Evolutionary conservation across 1,284 basidiomycete species (phyloP).

Genomic region (Crucibulum cyathiforme): DNA sequence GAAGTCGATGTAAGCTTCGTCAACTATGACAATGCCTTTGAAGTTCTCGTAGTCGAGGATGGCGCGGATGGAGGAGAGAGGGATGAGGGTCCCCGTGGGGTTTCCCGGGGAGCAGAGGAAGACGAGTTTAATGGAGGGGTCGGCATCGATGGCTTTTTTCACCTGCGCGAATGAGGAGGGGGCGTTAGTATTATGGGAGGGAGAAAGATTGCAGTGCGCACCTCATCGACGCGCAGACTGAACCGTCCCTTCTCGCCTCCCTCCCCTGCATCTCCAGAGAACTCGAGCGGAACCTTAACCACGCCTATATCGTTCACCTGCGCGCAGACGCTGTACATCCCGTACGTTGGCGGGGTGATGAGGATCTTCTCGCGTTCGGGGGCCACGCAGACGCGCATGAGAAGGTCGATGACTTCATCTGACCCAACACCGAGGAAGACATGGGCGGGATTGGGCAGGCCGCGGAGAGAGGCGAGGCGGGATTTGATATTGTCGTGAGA

Average conservation of each 20-base stretch:
- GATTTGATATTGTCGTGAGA: constrained; percentile 82
- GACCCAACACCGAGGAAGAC: constrained; percentile 97
- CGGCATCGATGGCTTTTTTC: constrained; percentile 68
- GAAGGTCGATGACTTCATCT: constrained; percentile 95
- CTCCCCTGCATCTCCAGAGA: constrained; percentile 62
- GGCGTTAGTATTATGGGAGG: background rate
- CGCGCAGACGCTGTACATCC: constrained; percentile 96
- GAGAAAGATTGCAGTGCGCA: constrained; percentile 34
- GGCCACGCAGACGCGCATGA: constrained; percentile 88
- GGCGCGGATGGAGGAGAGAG: constrained; percentile 72
- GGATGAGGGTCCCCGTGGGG: constrained; percentile 91
- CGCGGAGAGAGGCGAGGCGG: constrained; percentile 75
- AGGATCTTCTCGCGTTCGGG: constrained; percentile 86
- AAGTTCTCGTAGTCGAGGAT: constrained; percentile 84
- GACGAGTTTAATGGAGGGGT: constrained; percentile 86
- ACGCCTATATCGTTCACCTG: constrained; percentile 93
- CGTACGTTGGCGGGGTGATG: constrained; percentile 95
- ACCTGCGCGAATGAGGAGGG: constrained; percentile 54
- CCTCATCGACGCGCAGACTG: constrained; percentile 77
- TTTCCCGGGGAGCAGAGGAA: constrained; percentile 99
- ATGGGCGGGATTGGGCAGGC: constrained; percentile 70
- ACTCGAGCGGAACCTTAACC: constrained; percentile 80
- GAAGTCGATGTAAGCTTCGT: constrained; percentile 99
- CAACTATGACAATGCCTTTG: constrained; percentile 92
- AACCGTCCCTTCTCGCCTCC: constrained; percentile 80